Base-by-base conservation (phyloP, 2,329 filamentous ascomycete genomes). In the Chaetomium globosum region DNA sequence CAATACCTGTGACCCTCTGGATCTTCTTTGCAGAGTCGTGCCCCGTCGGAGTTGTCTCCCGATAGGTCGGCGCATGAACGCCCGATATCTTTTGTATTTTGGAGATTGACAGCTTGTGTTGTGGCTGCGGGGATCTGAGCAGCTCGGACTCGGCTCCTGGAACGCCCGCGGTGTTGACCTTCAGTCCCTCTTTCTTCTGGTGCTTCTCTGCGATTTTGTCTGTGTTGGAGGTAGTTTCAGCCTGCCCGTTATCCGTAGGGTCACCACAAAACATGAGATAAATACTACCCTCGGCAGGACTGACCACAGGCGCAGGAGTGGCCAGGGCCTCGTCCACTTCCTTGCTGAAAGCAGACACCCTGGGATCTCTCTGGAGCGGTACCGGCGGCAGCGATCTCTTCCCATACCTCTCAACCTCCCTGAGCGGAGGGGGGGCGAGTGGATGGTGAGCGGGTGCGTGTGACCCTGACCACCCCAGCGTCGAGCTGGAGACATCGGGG, bases 1-100 rank as follows among this genome's bases (percentile, higher is more conserved):
- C 77, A 31, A 77, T 72, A 1, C 80, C 80, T 5, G 74, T 81
- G 16, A 82, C 74, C 68, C 80, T 78, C 39, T 75, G 74, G 51
- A 81, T 73, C 71, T 82, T 82, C 52, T 73, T 72, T 0, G 75
- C 74, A 0, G 79, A 77, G 51, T 69, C 71, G 56, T 76, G 74
- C 12, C 73, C 64, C 0, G 73, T 72, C 3, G 74, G 72, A 7
- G 67, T 61, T 3, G 59, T 31, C 53, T 51, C 62, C 33, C 28
- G 68, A 46, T 30, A 56, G 6, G 49, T 56, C 33, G 55, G 65
- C 16, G 13, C 19, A 52, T 66, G 58, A 23, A 65, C 48, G 26
- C 70, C 67, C 3, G 66, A 68, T 12, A 73, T 54, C 2, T 63
- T 53, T 12, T 71, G 57, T 10, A 72, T 65, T 63, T 71, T 72